These are phyloP conservation scores for Backusella parvicylindrica DNA, from an alignment of 192 early-diverging fungal species.

Conservation along the genomic window DNA sequence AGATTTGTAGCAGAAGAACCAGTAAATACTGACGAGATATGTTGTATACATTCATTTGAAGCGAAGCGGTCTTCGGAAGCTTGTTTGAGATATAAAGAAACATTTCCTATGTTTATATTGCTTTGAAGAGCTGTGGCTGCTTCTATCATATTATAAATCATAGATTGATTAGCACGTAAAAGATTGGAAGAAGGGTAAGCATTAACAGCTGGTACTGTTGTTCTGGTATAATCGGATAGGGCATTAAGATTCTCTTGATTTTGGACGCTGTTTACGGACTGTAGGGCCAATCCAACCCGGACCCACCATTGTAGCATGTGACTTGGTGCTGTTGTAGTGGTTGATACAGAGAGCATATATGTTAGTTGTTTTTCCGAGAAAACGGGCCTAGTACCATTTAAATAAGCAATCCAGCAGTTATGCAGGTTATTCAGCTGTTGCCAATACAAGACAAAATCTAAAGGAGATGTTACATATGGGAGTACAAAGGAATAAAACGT, in stretches of 20 bases:
- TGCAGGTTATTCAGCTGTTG: constrained; percentile 10
- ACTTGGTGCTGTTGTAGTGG: constrained; percentile 6
- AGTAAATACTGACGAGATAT: background rate
- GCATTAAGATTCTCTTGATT: background rate
- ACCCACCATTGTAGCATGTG: constrained; percentile 17
- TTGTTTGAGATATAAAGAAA: background rate
- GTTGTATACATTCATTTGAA: constrained; percentile 9
- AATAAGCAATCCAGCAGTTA: background rate
- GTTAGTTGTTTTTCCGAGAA: constrained; percentile 1
- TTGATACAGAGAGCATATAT: background rate
- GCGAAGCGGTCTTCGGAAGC: constrained; percentile 1
- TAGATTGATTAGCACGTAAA: constrained; percentile 3
- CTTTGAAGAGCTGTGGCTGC: constrained; percentile 1
- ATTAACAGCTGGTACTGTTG: background rate
- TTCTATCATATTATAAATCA: constrained; percentile 11
- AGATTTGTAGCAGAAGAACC: background rate
- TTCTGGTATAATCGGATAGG: background rate
- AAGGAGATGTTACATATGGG: constrained; percentile 12
- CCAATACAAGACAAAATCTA: constrained; percentile 11
- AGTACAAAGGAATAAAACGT: constrained; percentile 18
- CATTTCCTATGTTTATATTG: background rate
- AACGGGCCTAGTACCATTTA: background rate
- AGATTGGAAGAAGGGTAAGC: background rate
- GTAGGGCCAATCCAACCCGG: constrained; percentile 6
- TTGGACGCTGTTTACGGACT: background rate